A percentile compares a stretch with the other conserved stretches of the same genome.
Evolutionary conservation across 2,329 filamentous ascomycete genomes (phyloP).

Genomic region (Hymenoscyphus linearis): DNA sequence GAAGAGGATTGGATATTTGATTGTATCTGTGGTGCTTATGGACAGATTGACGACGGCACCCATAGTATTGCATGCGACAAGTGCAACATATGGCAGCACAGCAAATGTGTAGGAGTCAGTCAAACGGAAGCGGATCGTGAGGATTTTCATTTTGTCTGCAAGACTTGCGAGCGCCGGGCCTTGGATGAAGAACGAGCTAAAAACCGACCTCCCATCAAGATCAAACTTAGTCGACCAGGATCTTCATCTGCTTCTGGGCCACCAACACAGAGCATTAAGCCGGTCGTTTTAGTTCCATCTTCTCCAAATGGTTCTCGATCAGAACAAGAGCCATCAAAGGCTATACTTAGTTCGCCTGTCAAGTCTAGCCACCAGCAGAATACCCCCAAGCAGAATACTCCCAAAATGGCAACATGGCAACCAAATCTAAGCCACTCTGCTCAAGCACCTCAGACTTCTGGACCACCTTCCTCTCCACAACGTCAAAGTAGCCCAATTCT

Average conservation of each 20-base stretch:
- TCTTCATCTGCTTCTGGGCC: constrained; percentile 39
- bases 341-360: constrained; percentile 2
- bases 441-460: constrained; percentile 12
- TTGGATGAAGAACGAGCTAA: constrained; percentile 57
- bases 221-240: constrained; percentile 48
- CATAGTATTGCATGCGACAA: constrained; percentile 91
- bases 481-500: constrained; percentile 8
- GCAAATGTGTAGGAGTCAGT: constrained; percentile 78
- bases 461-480: constrained; percentile 8
- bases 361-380: constrained; percentile 5
- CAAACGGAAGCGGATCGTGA: constrained; percentile 75
- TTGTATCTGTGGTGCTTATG: constrained; percentile 84
- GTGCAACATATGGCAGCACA: constrained; percentile 96
- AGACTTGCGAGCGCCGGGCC: constrained; percentile 66
- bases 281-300: constrained; percentile 7
- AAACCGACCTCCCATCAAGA: constrained; percentile 51
- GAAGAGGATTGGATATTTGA: constrained; percentile 91
- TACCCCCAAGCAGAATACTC: constrained; percentile 8
- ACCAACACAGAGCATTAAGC: constrained; percentile 20
- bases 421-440: constrained; percentile 10
- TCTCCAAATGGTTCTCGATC: constrained; percentile 13
- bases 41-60: constrained; percentile 88
- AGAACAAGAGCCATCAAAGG: not conserved
- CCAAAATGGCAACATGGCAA: constrained; percentile 14
- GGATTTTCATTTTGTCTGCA: constrained; percentile 84